A percentile compares a stretch with the other conserved stretches of the same genome.
These are phyloP conservation scores for Skeletonema tropicum DNA, from an alignment of 108 stramenopile genomes.

Conservation along the genomic window DNA sequence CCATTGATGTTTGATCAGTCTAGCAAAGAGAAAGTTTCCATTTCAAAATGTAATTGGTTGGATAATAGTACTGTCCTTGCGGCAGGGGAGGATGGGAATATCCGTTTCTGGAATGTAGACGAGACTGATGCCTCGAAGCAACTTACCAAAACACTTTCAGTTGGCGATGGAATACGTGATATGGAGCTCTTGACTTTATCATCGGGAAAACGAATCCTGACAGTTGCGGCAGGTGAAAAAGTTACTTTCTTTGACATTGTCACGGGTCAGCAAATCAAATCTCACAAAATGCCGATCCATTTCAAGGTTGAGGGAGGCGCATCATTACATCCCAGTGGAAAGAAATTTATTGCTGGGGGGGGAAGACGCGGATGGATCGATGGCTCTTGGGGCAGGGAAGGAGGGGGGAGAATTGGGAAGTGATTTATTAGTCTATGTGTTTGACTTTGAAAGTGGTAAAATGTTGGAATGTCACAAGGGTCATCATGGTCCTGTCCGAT, in stretches of 20 bases:
- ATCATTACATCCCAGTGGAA: slow-evolving; percentile 88
- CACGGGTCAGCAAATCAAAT: slow-evolving; percentile 37
- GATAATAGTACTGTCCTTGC: slow-evolving; percentile 55
- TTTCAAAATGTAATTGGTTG: slow-evolving; percentile 74
- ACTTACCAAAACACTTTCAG: slow-evolving; percentile 49
- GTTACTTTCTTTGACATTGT: slow-evolving; percentile 84
- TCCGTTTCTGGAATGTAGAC: slow-evolving; percentile 70
- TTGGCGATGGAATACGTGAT: slow-evolving; percentile 82
- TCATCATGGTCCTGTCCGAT: slow-evolving; percentile 98
- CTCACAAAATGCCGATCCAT: slow-evolving; percentile 91
- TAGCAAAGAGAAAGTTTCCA: slow-evolving; percentile 52
- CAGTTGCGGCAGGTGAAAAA: slow-evolving; percentile 87
- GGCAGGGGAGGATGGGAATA: slow-evolving; percentile 70
- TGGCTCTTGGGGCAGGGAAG: slow-evolving; percentile 12
- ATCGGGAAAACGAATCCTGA: slow-evolving; percentile 58
- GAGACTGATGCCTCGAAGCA: slow-evolving; percentile 22
- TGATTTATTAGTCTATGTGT: slow-evolving; percentile 96
- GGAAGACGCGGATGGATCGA: slow-evolving; percentile 21
- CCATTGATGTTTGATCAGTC: slow-evolving; percentile 44
- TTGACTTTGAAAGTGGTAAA: slow-evolving; percentile 89
- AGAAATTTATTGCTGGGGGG: slow-evolving; percentile 91
- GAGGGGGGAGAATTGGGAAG: slow-evolving; percentile 31
- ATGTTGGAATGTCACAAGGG: slow-evolving; percentile 95
- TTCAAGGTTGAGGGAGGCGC: slow-evolving; percentile 96
- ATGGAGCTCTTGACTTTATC: slow-evolving; percentile 79